Evolutionary conservation across 1,284 basidiomycete genomes (phyloP).

Genomic region (Ustilago crameri): DNA sequence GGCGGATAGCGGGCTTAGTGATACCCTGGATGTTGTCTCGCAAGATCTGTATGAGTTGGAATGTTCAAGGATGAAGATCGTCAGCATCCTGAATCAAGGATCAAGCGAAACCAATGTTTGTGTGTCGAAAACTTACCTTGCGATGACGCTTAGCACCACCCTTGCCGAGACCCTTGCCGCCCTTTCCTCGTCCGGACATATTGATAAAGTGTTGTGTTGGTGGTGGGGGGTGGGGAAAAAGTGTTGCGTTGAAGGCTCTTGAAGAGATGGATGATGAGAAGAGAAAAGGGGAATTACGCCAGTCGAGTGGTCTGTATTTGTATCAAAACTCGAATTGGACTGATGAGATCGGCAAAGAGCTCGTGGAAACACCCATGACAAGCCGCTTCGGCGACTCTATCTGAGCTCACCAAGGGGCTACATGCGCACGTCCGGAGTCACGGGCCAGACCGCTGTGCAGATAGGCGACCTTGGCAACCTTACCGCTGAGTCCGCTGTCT

Average conservation of each 20-base stretch:
- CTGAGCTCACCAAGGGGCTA: background rate
- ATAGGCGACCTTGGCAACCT: background rate
- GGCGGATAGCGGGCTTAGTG: conserved; percentile 92
- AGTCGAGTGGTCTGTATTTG: conserved; percentile 39
- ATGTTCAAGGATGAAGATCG: background rate
- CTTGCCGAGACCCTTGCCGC: conserved; percentile 69
- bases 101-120: background rate
- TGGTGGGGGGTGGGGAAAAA: conserved; percentile 25
- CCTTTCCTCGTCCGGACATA: conserved; percentile 67
- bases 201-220: conserved; percentile 44
- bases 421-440: background rate
- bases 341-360: conserved; percentile 36
- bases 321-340: conserved; percentile 41
- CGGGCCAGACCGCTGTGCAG: background rate
- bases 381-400: background rate
- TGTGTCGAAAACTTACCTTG: conserved; percentile 60
- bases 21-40: conserved; percentile 73
- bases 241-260: conserved; percentile 30
- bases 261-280: conserved; percentile 43
- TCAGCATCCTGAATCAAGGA: conserved; percentile 18
- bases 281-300: conserved; percentile 37
- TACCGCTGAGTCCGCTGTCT: background rate
- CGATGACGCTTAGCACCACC: conserved; percentile 69
- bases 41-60: conserved; percentile 47
- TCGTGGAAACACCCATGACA: background rate